Evolutionary conservation across 805 yeast species (phyloP), one percentile per base, ranked within the genome.

Genomic region (Candida pini): DNA sequence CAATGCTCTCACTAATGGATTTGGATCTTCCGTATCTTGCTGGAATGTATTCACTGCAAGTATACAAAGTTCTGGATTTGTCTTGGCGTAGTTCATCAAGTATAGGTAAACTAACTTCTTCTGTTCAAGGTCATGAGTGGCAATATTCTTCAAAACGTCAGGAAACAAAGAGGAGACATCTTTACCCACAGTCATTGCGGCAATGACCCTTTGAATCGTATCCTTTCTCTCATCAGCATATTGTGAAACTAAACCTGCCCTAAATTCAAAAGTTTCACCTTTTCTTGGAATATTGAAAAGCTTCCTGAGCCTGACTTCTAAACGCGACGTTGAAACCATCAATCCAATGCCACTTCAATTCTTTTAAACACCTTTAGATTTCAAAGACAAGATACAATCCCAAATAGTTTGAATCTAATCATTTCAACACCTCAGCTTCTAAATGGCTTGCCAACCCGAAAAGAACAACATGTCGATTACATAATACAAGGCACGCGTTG

Each of bases 141-240:
- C 97, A 48, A 92, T 83, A 62, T 92, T 92, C 64, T 92, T 94
- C 58, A 92, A 68, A 18, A 92, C 94, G 59, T 92, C 97, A 2
- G 99, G 98, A 50, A 92, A 92, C 36, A 92, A 67, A 2, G 94
- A 77, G 14, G 95, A 84, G 17, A 92, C 97, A 58, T 92, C 98
- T 55, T 92, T 92, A 9, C 97, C 97, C 20, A 88, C 76, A 0
- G 98, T 92, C 99, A 92, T 92, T 40, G 96, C 97, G 38, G 92
- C 94, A 54, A 92, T 92, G 15, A 94, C 96, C 40, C 96, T 74
- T 62, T 90, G 95, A 47, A 92, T 92, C 13, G 98, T 95, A 58
- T 92, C 98, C 57, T 92, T 92, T 40, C 96, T 73, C 53, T 94
- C 97, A 45, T 76, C 81, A 18, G 96, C 95, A 61, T 86, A 92